Evolutionary conservation across 1,284 basidiomycete genomes (phyloP), one percentile per base, ranked within the genome.

Genomic region (Ustilago tritici): DNA sequence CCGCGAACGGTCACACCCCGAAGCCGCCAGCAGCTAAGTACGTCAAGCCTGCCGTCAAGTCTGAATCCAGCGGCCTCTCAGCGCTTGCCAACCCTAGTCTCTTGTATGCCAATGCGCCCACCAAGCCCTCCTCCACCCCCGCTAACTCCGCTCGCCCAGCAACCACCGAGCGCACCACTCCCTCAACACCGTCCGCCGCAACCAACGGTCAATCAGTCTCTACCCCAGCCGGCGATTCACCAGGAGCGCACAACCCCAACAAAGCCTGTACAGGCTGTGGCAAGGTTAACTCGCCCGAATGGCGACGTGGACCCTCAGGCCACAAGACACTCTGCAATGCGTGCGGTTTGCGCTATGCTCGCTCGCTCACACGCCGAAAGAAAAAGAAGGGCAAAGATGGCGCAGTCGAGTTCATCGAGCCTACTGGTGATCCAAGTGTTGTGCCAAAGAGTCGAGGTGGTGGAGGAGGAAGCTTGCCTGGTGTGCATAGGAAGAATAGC

Each of bases 271-370:
- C 81, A 8, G 85, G 84, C 60, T 87, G 86, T 56, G 85, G 85
- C 38, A 86, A 82, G 54, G 75, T 91, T 14, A 91, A 92, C 60
- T 94, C 93, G 80, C 95, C 95, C 0, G 95, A 98, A 86, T 98
- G 95, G 95, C 89, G 95, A 82, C 95, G 96, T 86, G 84, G 84
- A 2, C 84, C 84, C 1, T 73, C 80, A 4, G 84, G 84, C 6
- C 78, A 82, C 68, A 86, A 86, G 67, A 83, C 81, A 36, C 73
- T 84, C 4, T 85, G 84, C 75, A 86, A 86, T 36, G 84, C 84
- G 0, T 86, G 84, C 53, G 84, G 84, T 3, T 70, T 86, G 17
- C 79, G 85, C 19, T 86, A 83, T 54, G 77, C 82, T 6, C 81
- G 84, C 31, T 83, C 82, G 9, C 65, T 84, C 23, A 70, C 78